Conservation (phyloP, 306 rosid genomes). For the Potentilla sterilis region DNA sequence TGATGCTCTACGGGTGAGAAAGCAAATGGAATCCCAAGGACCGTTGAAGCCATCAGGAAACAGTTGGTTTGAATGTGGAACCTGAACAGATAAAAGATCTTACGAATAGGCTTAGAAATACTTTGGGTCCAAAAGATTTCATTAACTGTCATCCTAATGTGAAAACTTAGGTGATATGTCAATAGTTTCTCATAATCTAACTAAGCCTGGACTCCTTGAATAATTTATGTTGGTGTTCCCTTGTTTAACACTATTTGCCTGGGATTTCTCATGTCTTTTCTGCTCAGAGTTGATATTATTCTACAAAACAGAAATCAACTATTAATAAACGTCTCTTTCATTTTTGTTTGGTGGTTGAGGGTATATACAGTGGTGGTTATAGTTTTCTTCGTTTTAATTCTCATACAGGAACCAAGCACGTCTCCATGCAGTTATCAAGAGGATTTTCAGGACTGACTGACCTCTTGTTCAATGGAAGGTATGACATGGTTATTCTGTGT, state of each 20-base stretch:
- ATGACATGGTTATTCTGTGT: neutral
- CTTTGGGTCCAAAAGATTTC: neutral
- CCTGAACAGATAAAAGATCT: neutral
- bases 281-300: neutral
- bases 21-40: conserved; percentile 41
- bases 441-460: conserved; percentile 66
- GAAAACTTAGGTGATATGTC: neutral
- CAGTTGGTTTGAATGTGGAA: conserved; percentile 37
- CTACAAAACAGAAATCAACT: neutral
- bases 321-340: neutral
- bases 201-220: neutral
- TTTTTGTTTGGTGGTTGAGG: neutral
- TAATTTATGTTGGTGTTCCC: neutral
- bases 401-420: conserved; percentile 53
- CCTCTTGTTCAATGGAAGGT: conserved; percentile 80
- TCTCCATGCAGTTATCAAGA: conserved; percentile 73
- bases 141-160: neutral
- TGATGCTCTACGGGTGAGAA: conserved; percentile 35
- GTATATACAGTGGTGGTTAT: conserved; percentile 1
- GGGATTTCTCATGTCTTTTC: neutral
- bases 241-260: neutral
- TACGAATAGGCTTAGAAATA: neutral
- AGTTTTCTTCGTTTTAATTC: neutral
- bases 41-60: conserved; percentile 43
- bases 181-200: neutral